phyloP scores from a whole-genome alignment of 2,329 filamentous ascomycete species.

The Paramyrothecium sp. region DNA sequence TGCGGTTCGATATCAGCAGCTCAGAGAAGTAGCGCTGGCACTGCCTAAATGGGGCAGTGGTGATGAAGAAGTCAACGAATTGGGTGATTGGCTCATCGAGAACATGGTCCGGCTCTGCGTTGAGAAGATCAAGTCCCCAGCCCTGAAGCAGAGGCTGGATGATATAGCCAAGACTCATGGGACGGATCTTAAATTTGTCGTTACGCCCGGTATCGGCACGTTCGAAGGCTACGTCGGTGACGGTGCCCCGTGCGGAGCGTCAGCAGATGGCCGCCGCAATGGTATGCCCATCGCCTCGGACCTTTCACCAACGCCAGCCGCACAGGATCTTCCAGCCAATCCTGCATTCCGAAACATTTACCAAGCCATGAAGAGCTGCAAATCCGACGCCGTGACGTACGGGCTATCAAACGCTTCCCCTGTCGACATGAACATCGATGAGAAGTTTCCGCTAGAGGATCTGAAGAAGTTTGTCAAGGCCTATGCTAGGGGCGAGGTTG shows the following conservation, averaged over 20 bases:
- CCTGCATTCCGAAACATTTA: background rate
- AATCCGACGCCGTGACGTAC: background rate
- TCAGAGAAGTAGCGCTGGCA: background rate
- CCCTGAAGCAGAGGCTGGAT: background rate
- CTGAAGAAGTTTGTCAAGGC: background rate
- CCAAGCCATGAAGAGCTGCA: background rate
- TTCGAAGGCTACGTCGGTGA: background rate
- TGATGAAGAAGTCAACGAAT: background rate
- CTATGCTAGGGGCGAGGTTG: background rate
- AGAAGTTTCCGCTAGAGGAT: background rate
- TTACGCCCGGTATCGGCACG: background rate
- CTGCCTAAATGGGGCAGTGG: background rate
- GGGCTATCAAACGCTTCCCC: background rate
- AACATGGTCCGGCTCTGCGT: background rate
- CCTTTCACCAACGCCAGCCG: background rate
- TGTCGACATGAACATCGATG: background rate
- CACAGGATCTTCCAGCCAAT: background rate
- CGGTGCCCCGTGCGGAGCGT: background rate
- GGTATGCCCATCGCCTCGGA: background rate
- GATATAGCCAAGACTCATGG: background rate
- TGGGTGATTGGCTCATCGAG: background rate
- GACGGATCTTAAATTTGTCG: background rate
- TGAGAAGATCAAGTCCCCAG: background rate
- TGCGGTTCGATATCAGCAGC: background rate
- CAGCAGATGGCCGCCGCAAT: background rate